A percentile compares a stretch with the other conserved stretches of the same genome.
Evolutionary conservation across 768 basidiomycete genomes (phyloP).

Genomic region (Lepiota subincarnata): DNA sequence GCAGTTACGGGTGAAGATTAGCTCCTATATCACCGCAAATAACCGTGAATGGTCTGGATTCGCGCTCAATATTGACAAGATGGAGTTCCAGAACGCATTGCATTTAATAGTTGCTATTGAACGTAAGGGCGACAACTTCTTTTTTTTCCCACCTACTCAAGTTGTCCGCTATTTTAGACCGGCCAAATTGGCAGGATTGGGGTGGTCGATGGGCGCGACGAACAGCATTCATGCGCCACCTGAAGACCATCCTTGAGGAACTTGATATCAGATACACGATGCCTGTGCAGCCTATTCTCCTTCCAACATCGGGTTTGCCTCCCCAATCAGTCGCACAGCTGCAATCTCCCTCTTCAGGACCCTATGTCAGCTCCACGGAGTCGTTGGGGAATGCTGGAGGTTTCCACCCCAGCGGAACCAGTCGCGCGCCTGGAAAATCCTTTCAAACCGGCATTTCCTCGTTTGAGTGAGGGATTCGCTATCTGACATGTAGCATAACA

Average conservation of each 20-base stretch:
- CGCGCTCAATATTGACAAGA: constrained; percentile 68
- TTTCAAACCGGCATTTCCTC: constrained; percentile 19
- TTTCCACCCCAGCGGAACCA: constrained; percentile 20
- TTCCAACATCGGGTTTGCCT: constrained; percentile 32
- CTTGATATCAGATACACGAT: constrained; percentile 67
- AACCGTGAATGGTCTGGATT: constrained; percentile 70
- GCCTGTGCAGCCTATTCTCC: constrained; percentile 68
- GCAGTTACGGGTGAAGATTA: constrained; percentile 54
- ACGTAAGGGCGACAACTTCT: constrained; percentile 38
- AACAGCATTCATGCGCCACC: constrained; percentile 69
- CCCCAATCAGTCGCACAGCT: constrained; percentile 10
- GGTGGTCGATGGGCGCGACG: constrained; percentile 75
- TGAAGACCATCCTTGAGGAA: constrained; percentile 69
- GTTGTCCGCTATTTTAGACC: constrained; percentile 37
- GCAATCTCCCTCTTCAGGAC: constrained; percentile 15
- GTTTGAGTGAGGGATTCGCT: constrained; percentile 5
- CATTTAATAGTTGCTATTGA: constrained; percentile 65
- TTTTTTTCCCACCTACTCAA: neutral
- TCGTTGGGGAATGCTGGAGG: constrained; percentile 23
- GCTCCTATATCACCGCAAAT: constrained; percentile 57
- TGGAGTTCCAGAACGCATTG: constrained; percentile 75
- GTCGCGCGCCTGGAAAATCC: constrained; percentile 16
- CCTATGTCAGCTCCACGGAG: neutral
- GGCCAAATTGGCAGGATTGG: constrained; percentile 87
- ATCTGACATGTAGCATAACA: neutral